Evolutionary conservation across 2,329 filamentous ascomycete genomes (phyloP), one percentile per base, ranked within the genome.

Genomic region (Diplodia sapinea): DNA sequence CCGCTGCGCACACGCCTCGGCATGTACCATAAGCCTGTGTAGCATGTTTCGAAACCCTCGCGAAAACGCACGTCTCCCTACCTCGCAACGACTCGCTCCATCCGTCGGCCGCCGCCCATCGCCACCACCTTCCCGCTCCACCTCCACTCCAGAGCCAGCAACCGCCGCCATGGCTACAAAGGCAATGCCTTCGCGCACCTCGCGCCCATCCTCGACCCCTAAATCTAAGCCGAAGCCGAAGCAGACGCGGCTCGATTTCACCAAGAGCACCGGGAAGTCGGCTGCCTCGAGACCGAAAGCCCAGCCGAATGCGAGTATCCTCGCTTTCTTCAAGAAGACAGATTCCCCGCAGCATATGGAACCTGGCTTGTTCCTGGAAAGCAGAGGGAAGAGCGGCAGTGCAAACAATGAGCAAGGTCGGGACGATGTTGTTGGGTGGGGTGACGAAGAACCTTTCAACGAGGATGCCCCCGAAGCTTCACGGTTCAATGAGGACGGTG

Each of bases 11-110:
- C 43, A 47, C 43, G 8, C 43, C 43, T 47, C 43, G 9, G 2
- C 11, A 63, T 52, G 31, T 31, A 31, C 17, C 20, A 7, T 7
- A 20, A 2, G 2, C 17, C 26, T 20, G 36, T 17, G 13, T 50
- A 68, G 66, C 56, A 87, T 87, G 84, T 87, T 87, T 70, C 81
- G 84, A 67, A 87, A 85, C 59, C 84, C 84, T 56, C 79, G 85
- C 75, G 81, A 85, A 68, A 82, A 82, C 68, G 73, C 72, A 38
- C 68, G 73, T 50, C 73, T 76, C 36, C 70, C 77, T n/a, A 73
- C 75, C 31, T 72, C 75, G 55, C 74, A 74, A 20, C 74, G 75
- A 69, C 54, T 80, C 31, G 72, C 77, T 52, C 82, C 83, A 6
- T 85, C 83, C 0, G 81, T 79, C 67, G 85, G 85, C 54, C 81